Conservation (phyloP, 129 eudicot species). For the Flaveria linearis region DNA sequence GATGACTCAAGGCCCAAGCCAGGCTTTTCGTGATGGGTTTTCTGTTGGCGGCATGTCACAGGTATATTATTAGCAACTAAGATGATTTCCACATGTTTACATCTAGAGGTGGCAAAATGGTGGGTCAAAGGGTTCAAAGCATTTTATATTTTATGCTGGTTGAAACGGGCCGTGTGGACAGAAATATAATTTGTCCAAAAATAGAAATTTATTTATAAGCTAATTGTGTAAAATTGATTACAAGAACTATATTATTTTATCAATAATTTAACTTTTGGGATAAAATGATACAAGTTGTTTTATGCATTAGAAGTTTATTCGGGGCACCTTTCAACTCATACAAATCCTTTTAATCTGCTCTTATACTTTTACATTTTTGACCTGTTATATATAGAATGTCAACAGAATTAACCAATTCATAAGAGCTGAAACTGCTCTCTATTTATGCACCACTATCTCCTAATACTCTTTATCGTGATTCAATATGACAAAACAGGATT, state of each 20-base stretch:
- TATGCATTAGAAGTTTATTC: neutral
- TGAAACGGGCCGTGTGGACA: neutral
- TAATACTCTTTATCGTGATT: neutral
- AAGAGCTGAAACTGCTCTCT: neutral
- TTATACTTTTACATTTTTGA: neutral
- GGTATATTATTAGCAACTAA: conserved; percentile 41
- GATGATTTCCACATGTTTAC: neutral
- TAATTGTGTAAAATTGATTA: neutral
- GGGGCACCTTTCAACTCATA: neutral
- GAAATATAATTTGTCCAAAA: neutral
- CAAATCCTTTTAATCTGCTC: neutral
- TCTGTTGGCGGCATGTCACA: conserved; percentile 98
- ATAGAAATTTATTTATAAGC: neutral
- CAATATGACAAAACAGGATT: conserved; percentile 52
- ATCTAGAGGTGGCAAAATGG: conserved; percentile 7
- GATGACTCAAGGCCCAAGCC: conserved; percentile 85
- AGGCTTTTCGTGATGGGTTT: conserved; percentile 84
- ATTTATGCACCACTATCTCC: neutral
- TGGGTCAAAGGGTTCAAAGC: neutral
- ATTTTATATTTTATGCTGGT: neutral
- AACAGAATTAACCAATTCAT: neutral
- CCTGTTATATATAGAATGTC: neutral
- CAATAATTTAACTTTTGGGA: neutral
- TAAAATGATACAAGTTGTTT: neutral
- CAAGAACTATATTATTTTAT: neutral